Percentiles rank a stretch among this genome's conserved stretches.
Conservation (phyloP, 176 grass and related monocot species). For the barley (Hordeum vulgare) region MorexV3_pseudomolecules_assembly NC_058519.1:619348737-619349236, state of each 20-base stretch:
- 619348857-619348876: background rate
- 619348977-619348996: background rate
- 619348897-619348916: background rate
- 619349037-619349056: background rate
- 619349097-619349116: background rate
- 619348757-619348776: background rate
- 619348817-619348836: background rate
- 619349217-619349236: background rate
- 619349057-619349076: background rate
- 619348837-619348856: background rate
- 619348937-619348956: background rate
- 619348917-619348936: too few relatives aligned
- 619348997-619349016: background rate
- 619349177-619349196: constrained; percentile 15
- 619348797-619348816: background rate
- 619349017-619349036: background rate
- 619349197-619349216: background rate
- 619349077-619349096: background rate
- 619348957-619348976: background rate
- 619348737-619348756: background rate
- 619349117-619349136: background rate
- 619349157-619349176: background rate
- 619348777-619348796: background rate
- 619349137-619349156: background rate
- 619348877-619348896: background rate